Evolutionary conservation across 2,329 filamentous ascomycete species (phyloP).

Genomic region (Dactylellina sp.): DNA sequence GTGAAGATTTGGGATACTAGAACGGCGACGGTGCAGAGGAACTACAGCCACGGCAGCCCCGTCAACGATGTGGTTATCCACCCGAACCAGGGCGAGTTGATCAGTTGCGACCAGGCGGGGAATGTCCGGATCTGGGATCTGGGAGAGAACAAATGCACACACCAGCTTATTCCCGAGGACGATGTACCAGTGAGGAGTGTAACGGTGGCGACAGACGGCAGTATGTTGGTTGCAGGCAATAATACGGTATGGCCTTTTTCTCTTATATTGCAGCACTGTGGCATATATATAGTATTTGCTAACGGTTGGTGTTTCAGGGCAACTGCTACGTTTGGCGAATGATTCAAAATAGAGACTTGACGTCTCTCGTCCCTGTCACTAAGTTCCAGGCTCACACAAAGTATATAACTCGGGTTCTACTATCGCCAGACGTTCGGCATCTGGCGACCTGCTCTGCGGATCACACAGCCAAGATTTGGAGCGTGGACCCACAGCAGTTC

Average conservation of each 20-base stretch:
- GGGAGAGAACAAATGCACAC: constrained; percentile 95
- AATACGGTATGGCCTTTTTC: constrained; percentile 73
- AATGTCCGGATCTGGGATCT: constrained; percentile 97
- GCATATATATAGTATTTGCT: constrained; percentile 1
- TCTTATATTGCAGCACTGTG: not conserved
- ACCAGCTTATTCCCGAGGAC: constrained; percentile 95
- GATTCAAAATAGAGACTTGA: constrained; percentile 82
- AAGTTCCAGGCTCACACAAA: constrained; percentile 91
- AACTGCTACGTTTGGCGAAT: constrained; percentile 98
- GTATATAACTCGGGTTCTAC: constrained; percentile 89
- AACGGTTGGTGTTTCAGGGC: constrained; percentile 70
- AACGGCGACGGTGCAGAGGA: constrained; percentile 85
- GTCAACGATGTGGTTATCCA: constrained; percentile 99
- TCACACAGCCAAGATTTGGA: constrained; percentile 95
- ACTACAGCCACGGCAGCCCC: constrained; percentile 87
- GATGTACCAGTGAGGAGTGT: constrained; percentile 94
- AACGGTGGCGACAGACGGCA: constrained; percentile 93
- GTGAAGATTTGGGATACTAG: constrained; percentile 98
- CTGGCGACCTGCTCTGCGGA: constrained; percentile 93
- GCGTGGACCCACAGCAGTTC: constrained; percentile 70
- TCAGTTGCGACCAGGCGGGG: constrained; percentile 92
- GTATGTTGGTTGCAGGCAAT: constrained; percentile 91
- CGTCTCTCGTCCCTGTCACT: constrained; percentile 84
- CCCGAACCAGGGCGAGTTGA: constrained; percentile 97
- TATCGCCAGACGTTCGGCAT: constrained; percentile 93